These are phyloP conservation scores for Hansfordia pulvinata DNA, from an alignment of 2,329 filamentous ascomycete genomes.

Conservation along the genomic window DNA sequence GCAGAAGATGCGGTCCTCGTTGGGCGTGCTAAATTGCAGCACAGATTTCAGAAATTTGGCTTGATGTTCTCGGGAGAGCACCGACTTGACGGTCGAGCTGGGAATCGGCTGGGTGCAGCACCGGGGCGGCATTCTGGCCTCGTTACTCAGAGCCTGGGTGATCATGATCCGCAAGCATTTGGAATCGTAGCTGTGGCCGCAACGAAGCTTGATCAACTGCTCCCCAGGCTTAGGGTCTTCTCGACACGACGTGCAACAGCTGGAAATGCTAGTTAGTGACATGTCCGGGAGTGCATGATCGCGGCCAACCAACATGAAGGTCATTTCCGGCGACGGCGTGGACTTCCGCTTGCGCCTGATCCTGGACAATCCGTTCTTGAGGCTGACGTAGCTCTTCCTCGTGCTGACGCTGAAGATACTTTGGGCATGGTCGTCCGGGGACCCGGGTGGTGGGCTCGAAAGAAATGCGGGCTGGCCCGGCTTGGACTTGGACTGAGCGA, in stretches of 20 bases:
- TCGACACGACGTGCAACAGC: slow-evolving; percentile 43
- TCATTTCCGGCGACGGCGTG: slow-evolving; percentile 15
- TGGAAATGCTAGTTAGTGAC: slow-evolving; percentile 14
- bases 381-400: slow-evolving; percentile 27
- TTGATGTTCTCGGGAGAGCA: slow-evolving; percentile 37
- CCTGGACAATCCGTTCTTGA: slow-evolving; percentile 29
- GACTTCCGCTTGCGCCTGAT: slow-evolving; percentile 27
- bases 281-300: too few relatives aligned
- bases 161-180: slow-evolving; percentile 39
- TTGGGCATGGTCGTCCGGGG: slow-evolving; percentile 16
- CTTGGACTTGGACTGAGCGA: slow-evolving; percentile 28
- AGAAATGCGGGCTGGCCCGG: slow-evolving; percentile 27
- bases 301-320: slow-evolving; percentile 10
- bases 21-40: slow-evolving; percentile 42
- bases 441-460: slow-evolving; percentile 15
- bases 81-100: slow-evolving; percentile 28
- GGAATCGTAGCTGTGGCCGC: slow-evolving; percentile 44
- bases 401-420: slow-evolving; percentile 31
- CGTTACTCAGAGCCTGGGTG: slow-evolving; percentile 37
- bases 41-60: slow-evolving; percentile 42
- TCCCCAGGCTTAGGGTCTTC: slow-evolving; percentile 32
- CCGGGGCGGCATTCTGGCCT: slow-evolving; percentile 47
- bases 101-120: slow-evolving; percentile 46
- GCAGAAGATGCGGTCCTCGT: slow-evolving; percentile 44
- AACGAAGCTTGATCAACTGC: slow-evolving; percentile 35